These are phyloP conservation scores for Moniliophthora roreri DNA, from an alignment of 1,284 basidiomycete species.

Conservation along the genomic window DNA sequence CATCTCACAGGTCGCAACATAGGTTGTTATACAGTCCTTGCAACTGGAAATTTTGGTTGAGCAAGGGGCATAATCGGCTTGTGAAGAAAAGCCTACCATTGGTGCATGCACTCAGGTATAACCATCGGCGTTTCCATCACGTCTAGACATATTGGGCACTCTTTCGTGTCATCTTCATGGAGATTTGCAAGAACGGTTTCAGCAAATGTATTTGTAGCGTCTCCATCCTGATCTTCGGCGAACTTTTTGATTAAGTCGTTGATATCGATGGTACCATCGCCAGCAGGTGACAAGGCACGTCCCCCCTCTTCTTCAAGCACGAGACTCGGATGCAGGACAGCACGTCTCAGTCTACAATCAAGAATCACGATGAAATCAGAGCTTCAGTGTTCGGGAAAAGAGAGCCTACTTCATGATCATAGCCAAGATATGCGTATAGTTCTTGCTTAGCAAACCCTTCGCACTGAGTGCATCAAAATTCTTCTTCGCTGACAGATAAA, in stretches of 20 bases:
- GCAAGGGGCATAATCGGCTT: not conserved
- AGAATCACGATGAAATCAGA: constrained; percentile 14
- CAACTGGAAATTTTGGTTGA: constrained; percentile 48
- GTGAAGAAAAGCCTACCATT: constrained; percentile 49
- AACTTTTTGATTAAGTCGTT: constrained; percentile 66
- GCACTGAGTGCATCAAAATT: constrained; percentile 77
- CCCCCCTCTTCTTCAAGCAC: constrained; percentile 57
- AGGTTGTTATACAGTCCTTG: constrained; percentile 79
- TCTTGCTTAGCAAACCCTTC: constrained; percentile 77
- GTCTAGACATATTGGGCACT: constrained; percentile 85
- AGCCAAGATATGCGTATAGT: constrained; percentile 88
- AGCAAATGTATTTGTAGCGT: constrained; percentile 51
- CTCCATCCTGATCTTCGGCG: constrained; percentile 34
- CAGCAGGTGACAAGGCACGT: constrained; percentile 37
- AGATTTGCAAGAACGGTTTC: constrained; percentile 34
- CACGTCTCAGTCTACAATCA: constrained; percentile 69
- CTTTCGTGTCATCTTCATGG: constrained; percentile 43
- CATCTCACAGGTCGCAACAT: constrained; percentile 63
- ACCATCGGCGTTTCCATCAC: constrained; percentile 71
- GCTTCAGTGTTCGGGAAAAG: constrained; percentile 4
- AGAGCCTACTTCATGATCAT: constrained; percentile 81
- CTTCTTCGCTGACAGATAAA: constrained; percentile 66
- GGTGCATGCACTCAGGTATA: constrained; percentile 77
- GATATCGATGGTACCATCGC: constrained; percentile 51
- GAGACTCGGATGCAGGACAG: constrained; percentile 82